phyloP scores from a whole-genome alignment of 495 filamentous ascomycete species.

The Podospora pseudopauciseta region DNA sequence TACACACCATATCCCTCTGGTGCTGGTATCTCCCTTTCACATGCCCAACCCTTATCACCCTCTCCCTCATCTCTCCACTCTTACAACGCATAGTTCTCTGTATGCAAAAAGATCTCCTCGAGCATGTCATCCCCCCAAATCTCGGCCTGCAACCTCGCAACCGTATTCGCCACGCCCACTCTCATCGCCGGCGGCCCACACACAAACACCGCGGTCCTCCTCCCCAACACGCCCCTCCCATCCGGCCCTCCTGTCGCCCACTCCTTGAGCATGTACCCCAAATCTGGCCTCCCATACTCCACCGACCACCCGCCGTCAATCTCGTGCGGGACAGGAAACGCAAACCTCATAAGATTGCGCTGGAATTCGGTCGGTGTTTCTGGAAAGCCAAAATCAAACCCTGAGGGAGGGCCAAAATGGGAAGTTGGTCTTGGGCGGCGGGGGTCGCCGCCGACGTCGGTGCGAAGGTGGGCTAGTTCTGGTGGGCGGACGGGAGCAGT shows the following conservation, averaged over 20 bases:
- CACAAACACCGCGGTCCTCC: constrained; percentile 87
- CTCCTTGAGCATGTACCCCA: constrained; percentile 76
- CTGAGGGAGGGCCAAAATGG: constrained; percentile 45
- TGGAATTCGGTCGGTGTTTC: constrained; percentile 72
- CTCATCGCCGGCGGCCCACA: constrained; percentile 87
- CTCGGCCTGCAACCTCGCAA: constrained; percentile 75
- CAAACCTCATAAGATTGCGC: constrained; percentile 81
- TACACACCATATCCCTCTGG: neutral
- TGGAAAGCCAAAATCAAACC: constrained; percentile 74
- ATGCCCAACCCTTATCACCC: neutral
- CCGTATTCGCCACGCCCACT: constrained; percentile 75
- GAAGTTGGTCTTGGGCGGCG: constrained; percentile 36
- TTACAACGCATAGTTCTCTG: constrained; percentile 87
- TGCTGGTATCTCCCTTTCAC: neutral
- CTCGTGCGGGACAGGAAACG: constrained; percentile 64
- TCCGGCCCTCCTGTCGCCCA: constrained; percentile 61
- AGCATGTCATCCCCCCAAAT: constrained; percentile 72
- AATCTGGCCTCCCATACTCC: constrained; percentile 88
- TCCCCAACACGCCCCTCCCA: constrained; percentile 65
- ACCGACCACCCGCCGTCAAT: constrained; percentile 80
- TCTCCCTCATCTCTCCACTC: neutral
- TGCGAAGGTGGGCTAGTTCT: constrained; percentile 51
- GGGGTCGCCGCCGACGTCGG: constrained; percentile 34
- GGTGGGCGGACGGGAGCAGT: constrained; percentile 35
- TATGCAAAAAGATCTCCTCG: constrained; percentile 92